These are phyloP conservation scores for Pleomassaria siparia DNA, from an alignment of 2,329 filamentous ascomycete species.

Conservation along the genomic window DNA sequence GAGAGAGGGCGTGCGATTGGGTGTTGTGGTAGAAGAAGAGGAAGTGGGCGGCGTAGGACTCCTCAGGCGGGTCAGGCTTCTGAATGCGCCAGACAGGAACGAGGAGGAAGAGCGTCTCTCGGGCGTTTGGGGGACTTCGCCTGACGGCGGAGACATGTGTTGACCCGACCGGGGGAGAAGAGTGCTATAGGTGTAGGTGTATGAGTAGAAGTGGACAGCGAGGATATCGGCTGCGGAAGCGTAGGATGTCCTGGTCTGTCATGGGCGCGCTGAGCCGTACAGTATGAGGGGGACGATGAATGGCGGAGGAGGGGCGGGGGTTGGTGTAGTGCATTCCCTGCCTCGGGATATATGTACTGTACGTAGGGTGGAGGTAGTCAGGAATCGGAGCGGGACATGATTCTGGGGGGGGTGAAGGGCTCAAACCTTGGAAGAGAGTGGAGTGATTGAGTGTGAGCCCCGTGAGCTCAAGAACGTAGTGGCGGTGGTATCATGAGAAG, in stretches of 20 bases:
- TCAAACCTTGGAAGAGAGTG: too few relatives aligned
- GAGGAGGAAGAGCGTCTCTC: conserved; percentile 43
- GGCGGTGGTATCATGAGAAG: too few relatives aligned
- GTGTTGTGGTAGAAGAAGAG: conserved; percentile 32
- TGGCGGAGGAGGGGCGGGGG: conserved; percentile 10
- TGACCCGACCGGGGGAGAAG: not conserved
- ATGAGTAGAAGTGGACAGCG: too few relatives aligned
- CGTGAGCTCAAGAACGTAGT: too few relatives aligned
- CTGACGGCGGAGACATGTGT: conserved; percentile 42
- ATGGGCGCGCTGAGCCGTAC: conserved; percentile 4
- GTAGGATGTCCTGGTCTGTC: conserved; percentile 6
- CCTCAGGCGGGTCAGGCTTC: conserved; percentile 40
- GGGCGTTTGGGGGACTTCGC: conserved; percentile 40
- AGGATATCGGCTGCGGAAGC: not conserved
- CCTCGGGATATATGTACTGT: too few relatives aligned
- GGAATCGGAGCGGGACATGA: too few relatives aligned
- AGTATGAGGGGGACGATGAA: conserved; percentile 9
- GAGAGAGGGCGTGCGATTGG: conserved; percentile 33
- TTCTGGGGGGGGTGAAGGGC: too few relatives aligned
- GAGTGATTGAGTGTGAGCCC: too few relatives aligned
- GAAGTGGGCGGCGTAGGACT: conserved; percentile 35
- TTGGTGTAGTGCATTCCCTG: conserved; percentile 16
- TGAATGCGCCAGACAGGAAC: conserved; percentile 41
- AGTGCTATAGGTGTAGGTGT: conserved; percentile 2
- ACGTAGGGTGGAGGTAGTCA: too few relatives aligned